Percentiles rank a stretch among this genome's conserved stretches.
phyloP scores from a whole-genome alignment of 768 basidiomycete species.

The Gymnopilus junonius region DNA sequence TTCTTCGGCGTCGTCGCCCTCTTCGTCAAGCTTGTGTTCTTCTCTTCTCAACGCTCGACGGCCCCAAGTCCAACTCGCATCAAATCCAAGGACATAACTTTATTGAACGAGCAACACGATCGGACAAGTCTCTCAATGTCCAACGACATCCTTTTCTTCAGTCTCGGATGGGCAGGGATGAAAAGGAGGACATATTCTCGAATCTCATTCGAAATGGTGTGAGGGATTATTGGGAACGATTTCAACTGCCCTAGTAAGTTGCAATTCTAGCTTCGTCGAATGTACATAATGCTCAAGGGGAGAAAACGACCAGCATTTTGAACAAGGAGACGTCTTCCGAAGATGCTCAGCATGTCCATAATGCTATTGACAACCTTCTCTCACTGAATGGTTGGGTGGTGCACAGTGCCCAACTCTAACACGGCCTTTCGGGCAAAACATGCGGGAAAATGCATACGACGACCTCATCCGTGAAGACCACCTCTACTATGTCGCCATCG shows the following conservation, averaged over 20 bases:
- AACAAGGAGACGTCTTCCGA: conserved; percentile 84
- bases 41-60: conserved; percentile 32
- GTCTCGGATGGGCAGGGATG: conserved; percentile 85
- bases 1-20: conserved; percentile 38
- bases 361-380: conserved; percentile 91
- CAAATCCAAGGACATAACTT: conserved; percentile 57
- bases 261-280: neutral
- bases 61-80: conserved; percentile 33
- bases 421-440: conserved; percentile 95
- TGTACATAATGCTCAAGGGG: neutral
- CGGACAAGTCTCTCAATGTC: conserved; percentile 85
- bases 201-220: conserved; percentile 78
- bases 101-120: conserved; percentile 56
- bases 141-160: conserved; percentile 90
- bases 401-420: conserved; percentile 91
- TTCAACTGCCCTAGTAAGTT: conserved; percentile 88
- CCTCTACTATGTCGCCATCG: conserved; percentile 92
- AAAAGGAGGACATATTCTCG: conserved; percentile 79
- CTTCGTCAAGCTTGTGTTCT: conserved; percentile 43
- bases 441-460: conserved; percentile 83
- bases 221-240: conserved; percentile 89
- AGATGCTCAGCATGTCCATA: conserved; percentile 89
- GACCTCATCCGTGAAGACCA: conserved; percentile 84
- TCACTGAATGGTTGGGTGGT: conserved; percentile 97
- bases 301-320: conserved; percentile 51